Percentiles rank a stretch among this genome's conserved stretches.
These are phyloP conservation scores for Bigelowiella natans DNA, from an alignment of 78 protist genomes.

Conservation along the genomic window DNA sequence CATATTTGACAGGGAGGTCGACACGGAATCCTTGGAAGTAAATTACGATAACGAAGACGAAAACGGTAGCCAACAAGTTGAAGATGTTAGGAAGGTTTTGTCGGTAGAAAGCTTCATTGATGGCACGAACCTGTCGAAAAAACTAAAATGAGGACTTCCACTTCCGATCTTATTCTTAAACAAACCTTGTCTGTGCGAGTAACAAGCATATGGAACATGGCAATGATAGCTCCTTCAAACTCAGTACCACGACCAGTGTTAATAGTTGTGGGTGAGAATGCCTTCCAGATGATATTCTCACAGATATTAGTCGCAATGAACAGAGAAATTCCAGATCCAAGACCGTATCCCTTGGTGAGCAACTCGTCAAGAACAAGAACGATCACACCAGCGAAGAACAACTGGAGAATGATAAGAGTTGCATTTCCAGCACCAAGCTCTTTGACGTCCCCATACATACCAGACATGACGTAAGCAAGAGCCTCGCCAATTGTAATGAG, in stretches of 20 bases:
- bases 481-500: constrained; percentile 90
- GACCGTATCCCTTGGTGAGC: constrained; percentile 98
- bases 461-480: constrained; percentile 85
- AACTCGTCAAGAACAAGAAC: constrained; percentile 94
- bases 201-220: constrained; percentile 86
- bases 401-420: constrained; percentile 88
- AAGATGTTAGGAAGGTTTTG: constrained; percentile 94
- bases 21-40: constrained; percentile 91
- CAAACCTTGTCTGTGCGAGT: constrained; percentile 26
- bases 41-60: constrained; percentile 93
- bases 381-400: constrained; percentile 89
- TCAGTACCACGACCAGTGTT: constrained; percentile 94
- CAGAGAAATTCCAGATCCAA: constrained; percentile 97
- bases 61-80: constrained; percentile 92
- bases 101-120: constrained; percentile 95
- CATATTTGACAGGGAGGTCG: constrained; percentile 71
- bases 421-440: constrained; percentile 78
- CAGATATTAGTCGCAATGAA: constrained; percentile 99
- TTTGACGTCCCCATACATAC: constrained; percentile 92
- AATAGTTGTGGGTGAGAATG: constrained; percentile 95
- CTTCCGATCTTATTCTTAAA: background rate
- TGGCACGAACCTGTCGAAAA: constrained; percentile 67
- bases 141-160: background rate
- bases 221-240: constrained; percentile 99
- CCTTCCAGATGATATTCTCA: constrained; percentile 97